Percentiles rank a stretch among this genome's conserved stretches.
These are phyloP conservation scores for Maudiozyma barnettii DNA, from an alignment of 805 yeast genomes.

Conservation along the genomic window DNA sequence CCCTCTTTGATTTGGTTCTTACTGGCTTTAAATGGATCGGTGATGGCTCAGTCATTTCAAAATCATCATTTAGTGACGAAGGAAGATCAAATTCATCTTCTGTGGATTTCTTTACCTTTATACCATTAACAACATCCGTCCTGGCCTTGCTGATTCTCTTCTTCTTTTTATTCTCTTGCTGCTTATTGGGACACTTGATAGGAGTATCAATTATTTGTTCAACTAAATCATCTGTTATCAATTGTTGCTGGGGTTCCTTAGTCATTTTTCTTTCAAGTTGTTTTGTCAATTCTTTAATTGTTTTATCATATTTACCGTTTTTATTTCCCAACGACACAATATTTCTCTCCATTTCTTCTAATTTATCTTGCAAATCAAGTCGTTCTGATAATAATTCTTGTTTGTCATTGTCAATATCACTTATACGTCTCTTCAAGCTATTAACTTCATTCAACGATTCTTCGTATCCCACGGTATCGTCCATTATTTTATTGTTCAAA, in stretches of 20 bases:
- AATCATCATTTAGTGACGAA: constrained; percentile 22
- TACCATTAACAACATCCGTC: neutral
- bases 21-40: constrained; percentile 17
- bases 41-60: constrained; percentile 27
- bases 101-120: neutral
- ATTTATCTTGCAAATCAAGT: constrained; percentile 19
- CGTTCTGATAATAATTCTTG: constrained; percentile 17
- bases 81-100: constrained; percentile 26
- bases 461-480: constrained; percentile 10
- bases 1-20: constrained; percentile 7
- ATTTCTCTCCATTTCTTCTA: constrained; percentile 13
- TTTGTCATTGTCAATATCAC: constrained; percentile 13
- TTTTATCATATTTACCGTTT: constrained; percentile 1
- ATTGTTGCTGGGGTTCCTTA: neutral
- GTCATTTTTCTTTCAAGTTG: neutral
- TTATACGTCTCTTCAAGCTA: constrained; percentile 13
- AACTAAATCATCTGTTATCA: neutral
- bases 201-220: neutral
- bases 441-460: constrained; percentile 14
- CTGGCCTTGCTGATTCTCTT: too few relatives aligned
- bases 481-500: constrained; percentile 13
- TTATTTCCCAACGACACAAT: constrained; percentile 12
- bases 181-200: neutral
- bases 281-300: neutral
- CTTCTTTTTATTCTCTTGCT: too few relatives aligned